Evolutionary conservation across 768 basidiomycete species (phyloP).

Genomic region (Termitomyces sp.): DNA sequence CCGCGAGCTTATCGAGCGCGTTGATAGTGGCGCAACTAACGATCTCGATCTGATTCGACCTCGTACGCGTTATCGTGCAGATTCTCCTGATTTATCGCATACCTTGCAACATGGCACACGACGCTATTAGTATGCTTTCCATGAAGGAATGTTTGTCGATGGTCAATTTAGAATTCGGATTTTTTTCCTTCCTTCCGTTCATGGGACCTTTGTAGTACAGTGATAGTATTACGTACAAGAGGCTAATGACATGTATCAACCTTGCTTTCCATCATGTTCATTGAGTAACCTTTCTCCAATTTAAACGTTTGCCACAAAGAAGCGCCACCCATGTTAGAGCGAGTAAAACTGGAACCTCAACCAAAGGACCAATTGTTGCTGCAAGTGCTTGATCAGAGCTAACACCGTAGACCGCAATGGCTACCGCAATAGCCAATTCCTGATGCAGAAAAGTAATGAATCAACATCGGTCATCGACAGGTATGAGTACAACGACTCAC

Average conservation of each 20-base stretch:
- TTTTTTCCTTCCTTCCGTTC: too few relatives aligned
- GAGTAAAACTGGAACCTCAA: constrained; percentile 76
- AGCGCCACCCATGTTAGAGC: constrained; percentile 62
- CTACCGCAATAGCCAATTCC: constrained; percentile 82
- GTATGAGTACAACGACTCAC: constrained; percentile 27
- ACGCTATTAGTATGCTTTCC: constrained; percentile 1
- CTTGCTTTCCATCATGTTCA: background rate
- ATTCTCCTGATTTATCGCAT: constrained; percentile 3
- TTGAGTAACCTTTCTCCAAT: constrained; percentile 25
- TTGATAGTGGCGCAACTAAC: constrained; percentile 11
- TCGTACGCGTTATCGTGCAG: background rate
- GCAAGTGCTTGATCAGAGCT: constrained; percentile 76
- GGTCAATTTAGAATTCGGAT: background rate
- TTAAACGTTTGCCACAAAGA: constrained; percentile 31
- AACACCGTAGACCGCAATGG: constrained; percentile 73
- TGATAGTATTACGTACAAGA: background rate
- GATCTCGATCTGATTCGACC: background rate
- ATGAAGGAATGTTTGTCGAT: background rate
- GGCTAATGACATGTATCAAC: background rate
- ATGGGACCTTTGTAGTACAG: background rate
- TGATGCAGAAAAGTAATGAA: constrained; percentile 18
- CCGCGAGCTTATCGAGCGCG: constrained; percentile 29
- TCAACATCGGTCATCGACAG: background rate
- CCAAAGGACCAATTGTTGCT: constrained; percentile 73
- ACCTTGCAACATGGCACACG: background rate